Conservation (phyloP, 2,329 filamentous ascomycete genomes). For the Fusarium sp. region DNA sequence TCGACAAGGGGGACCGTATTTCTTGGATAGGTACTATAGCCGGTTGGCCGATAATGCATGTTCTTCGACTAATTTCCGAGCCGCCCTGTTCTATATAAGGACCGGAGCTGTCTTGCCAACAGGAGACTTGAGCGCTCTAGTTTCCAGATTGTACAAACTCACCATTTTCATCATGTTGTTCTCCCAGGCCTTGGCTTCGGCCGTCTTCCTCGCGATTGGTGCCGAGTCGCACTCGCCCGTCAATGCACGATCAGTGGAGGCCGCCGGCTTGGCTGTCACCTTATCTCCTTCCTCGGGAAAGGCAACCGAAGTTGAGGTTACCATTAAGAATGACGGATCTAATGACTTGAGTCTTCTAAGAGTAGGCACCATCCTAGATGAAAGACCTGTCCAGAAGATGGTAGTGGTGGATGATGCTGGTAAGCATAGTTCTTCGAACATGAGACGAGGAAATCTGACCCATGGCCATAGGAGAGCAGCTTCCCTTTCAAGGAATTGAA, state of each 20-base stretch:
- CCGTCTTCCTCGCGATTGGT: background rate
- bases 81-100: background rate
- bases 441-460: background rate
- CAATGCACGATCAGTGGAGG: background rate
- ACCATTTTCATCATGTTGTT: background rate
- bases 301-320: slow-evolving; percentile 9
- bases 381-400: slow-evolving; percentile 28
- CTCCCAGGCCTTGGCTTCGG: background rate
- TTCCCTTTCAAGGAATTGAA: slow-evolving; percentile 23
- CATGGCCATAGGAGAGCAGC: background rate
- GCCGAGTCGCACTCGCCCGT: slow-evolving; percentile 6
- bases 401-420: slow-evolving; percentile 9
- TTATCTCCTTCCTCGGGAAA: background rate
- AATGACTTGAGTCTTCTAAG: slow-evolving; percentile 14
- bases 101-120: background rate
- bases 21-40: background rate
- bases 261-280: background rate
- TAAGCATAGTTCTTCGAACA: background rate
- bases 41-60: background rate
- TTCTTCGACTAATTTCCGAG: background rate
- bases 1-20: background rate
- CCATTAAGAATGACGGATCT: slow-evolving; percentile 10
- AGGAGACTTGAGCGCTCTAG: background rate
- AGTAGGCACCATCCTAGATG: slow-evolving; percentile 30
- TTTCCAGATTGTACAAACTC: background rate